These are phyloP conservation scores for Afroboletus lepidellus DNA, from an alignment of 1,284 basidiomycete species.

Conservation along the genomic window DNA sequence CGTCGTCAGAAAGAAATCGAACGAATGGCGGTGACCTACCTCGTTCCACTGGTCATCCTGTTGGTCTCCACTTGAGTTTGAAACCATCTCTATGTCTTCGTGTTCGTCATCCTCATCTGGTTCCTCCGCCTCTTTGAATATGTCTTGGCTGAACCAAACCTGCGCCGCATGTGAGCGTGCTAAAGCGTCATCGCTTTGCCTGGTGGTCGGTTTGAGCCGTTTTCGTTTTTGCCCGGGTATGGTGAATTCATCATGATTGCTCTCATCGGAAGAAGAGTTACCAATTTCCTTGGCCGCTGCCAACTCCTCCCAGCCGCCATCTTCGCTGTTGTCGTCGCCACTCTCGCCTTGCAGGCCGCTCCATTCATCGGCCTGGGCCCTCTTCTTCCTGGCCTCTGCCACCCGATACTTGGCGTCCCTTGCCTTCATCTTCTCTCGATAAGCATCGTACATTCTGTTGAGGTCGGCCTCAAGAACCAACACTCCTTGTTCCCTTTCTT, in stretches of 20 bases:
- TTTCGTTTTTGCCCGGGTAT: constrained; percentile 43
- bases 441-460: constrained; percentile 87
- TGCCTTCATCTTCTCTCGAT: constrained; percentile 80
- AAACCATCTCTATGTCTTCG: constrained; percentile 37
- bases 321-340: constrained; percentile 46
- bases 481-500: constrained; percentile 67
- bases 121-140: constrained; percentile 72
- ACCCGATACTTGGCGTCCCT: constrained; percentile 90
- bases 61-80: constrained; percentile 2
- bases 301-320: constrained; percentile 78
- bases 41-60: constrained; percentile 39
- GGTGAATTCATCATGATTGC: constrained; percentile 45
- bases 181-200: constrained; percentile 42
- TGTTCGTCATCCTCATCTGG: constrained; percentile 39
- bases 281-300: constrained; percentile 61
- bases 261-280: constrained; percentile 60
- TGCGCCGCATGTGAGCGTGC: constrained; percentile 50
- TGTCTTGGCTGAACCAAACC: constrained; percentile 94
- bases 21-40: constrained; percentile 21
- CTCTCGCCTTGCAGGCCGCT: constrained; percentile 61
- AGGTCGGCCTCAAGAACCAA: constrained; percentile 79
- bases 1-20: constrained; percentile 14
- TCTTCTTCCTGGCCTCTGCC: constrained; percentile 76
- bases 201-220: constrained; percentile 37
- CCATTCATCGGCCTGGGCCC: constrained; percentile 77